Percentiles rank a stretch among this genome's conserved stretches.
Conservation (phyloP, 495 filamentous ascomycete species). For the Aspergillus cavernicola region DNA sequence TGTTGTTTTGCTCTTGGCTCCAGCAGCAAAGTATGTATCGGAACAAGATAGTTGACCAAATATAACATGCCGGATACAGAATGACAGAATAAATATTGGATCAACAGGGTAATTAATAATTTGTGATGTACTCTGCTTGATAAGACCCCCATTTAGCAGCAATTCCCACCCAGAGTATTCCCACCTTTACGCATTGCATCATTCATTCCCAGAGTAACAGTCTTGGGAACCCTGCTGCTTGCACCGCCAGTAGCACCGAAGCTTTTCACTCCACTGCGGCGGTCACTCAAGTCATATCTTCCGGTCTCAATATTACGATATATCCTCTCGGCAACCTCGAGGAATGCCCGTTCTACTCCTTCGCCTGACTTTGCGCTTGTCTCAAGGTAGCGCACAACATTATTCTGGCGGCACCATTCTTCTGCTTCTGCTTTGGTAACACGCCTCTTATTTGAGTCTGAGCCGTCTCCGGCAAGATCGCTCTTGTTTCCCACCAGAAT, state of each 20-base stretch:
- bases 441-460: slow-evolving; percentile 62
- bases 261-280: slow-evolving; percentile 88
- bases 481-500: slow-evolving; percentile 93
- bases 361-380: slow-evolving; percentile 94
- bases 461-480: slow-evolving; percentile 60
- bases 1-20: not conserved
- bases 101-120: not conserved
- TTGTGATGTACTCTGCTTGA: not conserved
- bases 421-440: slow-evolving; percentile 76
- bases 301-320: slow-evolving; percentile 93
- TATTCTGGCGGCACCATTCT: slow-evolving; percentile 80
- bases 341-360: slow-evolving; percentile 87
- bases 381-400: slow-evolving; percentile 85
- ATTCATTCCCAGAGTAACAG: slow-evolving; percentile 56
- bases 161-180: slow-evolving; percentile 42
- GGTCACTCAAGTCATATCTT: slow-evolving; percentile 90
- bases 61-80: not conserved
- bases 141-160: slow-evolving; percentile 34
- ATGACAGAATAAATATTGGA: not conserved
- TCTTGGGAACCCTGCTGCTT: slow-evolving; percentile 40
- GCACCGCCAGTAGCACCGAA: slow-evolving; percentile 51
- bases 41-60: not conserved
- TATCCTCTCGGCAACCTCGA: slow-evolving; percentile 88
- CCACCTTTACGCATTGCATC: slow-evolving; percentile 48
- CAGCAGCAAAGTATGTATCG: not conserved